Base-by-base conservation (phyloP, 208 protist species). In the Trypanosoma conorhini region DNA sequence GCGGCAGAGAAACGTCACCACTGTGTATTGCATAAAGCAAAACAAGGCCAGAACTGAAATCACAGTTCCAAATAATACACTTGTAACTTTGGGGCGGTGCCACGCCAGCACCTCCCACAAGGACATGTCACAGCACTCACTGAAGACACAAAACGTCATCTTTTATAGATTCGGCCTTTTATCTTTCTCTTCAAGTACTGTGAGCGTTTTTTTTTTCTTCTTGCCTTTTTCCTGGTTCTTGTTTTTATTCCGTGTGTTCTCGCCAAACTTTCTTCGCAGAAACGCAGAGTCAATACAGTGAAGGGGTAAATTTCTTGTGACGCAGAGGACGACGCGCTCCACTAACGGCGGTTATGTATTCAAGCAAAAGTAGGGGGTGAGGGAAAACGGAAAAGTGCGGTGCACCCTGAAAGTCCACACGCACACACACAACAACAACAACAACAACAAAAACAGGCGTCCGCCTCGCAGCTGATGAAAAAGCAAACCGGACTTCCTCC, bases 1-100 rank as follows among this genome's bases (percentile, higher is more conserved):
- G 66, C 88, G 86, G 66, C 78, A 82, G 33, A 73, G 1, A 61
- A 91, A 93, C n/a, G 91, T 96, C 5, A 83, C 81, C 15, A 90
- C 15, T 17, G 88, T 96, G 83, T 96, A 96, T 17, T 87, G 50
- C 60, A 84, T 85, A 61, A 74, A 74, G 24, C 79, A 81, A 56
- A 85, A 96, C 30, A 94, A 73, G 19, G 79, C 70, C 79, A 86
- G 85, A 1, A 79, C 38, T n/a, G 57, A 33, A 40, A 94, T 69
- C 44, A 90, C 31, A 26, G 55, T 48, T 31, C 48, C 74, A 21
- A 84, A 33, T 9, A 91, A 31, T 51, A 80, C 17, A 44, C 81
- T 86, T 13, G 87, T 85, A 9, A 81, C 85, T 51, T 79, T 57
- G 33, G 88, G 88, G 57, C 85, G 81, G 35, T 82, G 78, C 91